A percentile compares a stretch with the other conserved stretches of the same genome.
phyloP scores from a whole-genome alignment of 2,329 filamentous ascomycete species.

The Boeremia exigua region DNA sequence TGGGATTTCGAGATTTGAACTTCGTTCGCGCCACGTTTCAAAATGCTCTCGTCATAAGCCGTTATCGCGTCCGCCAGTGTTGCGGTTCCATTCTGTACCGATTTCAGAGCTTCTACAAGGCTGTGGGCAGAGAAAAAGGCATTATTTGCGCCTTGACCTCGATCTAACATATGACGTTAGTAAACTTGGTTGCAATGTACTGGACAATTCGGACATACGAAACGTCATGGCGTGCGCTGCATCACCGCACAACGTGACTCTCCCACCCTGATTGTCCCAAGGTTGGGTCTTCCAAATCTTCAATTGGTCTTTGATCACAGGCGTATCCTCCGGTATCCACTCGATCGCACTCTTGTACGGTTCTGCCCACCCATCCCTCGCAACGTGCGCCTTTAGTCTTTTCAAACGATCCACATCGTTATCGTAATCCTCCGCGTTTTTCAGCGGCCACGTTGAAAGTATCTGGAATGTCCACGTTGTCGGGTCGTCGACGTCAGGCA shows the following conservation, averaged over 20 bases:
- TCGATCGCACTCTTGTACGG: slow-evolving; percentile 44
- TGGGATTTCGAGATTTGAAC: slow-evolving; percentile 42
- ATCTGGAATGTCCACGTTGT: slow-evolving; percentile 47
- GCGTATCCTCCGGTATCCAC: slow-evolving; percentile 41
- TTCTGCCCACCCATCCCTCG: slow-evolving; percentile 39
- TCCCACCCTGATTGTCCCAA: slow-evolving; percentile 44
- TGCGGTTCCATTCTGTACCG: slow-evolving; percentile 14
- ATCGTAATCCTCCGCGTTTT: slow-evolving; percentile 36
- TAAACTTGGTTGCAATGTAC: background rate
- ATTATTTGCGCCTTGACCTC: slow-evolving; percentile 49
- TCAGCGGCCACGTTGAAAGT: slow-evolving; percentile 37
- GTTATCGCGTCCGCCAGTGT: slow-evolving; percentile 26
- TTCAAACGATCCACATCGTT: slow-evolving; percentile 31
- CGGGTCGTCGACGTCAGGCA: slow-evolving; percentile 39
- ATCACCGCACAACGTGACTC: slow-evolving; percentile 47
- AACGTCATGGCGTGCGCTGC: slow-evolving; percentile 52
- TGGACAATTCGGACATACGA: slow-evolving; percentile 23
- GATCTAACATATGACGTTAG: slow-evolving; percentile 28
- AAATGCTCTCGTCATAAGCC: slow-evolving; percentile 36
- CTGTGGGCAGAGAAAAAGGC: slow-evolving; percentile 43
- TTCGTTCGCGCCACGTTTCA: slow-evolving; percentile 38
- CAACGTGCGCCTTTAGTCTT: slow-evolving; percentile 36
- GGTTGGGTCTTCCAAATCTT: slow-evolving; percentile 44
- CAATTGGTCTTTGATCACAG: slow-evolving; percentile 38
- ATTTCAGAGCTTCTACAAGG: slow-evolving; percentile 34